Percentiles rank a stretch among this genome's conserved stretches.
Conservation (phyloP, 257 asterid genomes). For the Solanum sitiens region DNA sequence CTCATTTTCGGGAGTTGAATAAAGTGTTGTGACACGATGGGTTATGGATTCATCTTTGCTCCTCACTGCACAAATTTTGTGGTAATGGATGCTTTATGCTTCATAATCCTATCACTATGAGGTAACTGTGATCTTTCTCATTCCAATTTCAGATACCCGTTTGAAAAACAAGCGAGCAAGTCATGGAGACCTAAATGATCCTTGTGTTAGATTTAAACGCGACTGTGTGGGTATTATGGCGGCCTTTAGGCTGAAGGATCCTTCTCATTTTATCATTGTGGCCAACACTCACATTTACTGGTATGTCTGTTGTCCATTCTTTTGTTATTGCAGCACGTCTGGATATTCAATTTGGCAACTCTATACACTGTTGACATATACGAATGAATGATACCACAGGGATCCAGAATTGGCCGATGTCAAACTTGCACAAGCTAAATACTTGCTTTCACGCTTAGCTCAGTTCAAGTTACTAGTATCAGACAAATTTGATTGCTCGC, state of each 20-base stretch:
- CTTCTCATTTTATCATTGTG: conserved; percentile 46
- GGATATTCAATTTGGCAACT: background rate
- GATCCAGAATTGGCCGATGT: conserved; percentile 90
- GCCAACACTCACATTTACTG: conserved; percentile 87
- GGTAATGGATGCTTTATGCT: background rate
- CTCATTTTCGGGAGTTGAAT: background rate
- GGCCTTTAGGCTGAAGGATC: conserved; percentile 61
- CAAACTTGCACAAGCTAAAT: conserved; percentile 78
- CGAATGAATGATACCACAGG: conserved; percentile 29
- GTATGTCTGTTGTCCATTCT: conserved; percentile 19
- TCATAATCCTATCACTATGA: background rate
- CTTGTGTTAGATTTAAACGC: conserved; percentile 79
- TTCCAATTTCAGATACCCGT: conserved; percentile 24
- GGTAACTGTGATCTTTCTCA: background rate
- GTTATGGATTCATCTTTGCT: background rate
- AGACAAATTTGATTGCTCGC: conserved; percentile 43
- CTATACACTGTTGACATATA: background rate
- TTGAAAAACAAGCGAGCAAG: conserved; percentile 21
- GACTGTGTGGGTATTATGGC: conserved; percentile 92
- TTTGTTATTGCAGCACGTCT: background rate
- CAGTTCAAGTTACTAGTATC: conserved; percentile 49
- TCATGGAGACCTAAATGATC: conserved; percentile 68
- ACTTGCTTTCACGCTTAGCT: conserved; percentile 66
- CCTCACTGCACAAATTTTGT: background rate
- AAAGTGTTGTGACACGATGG: background rate